phyloP scores from a whole-genome alignment of 106 monocot genomes.

The Dendrobium huoshanense region DNA sequence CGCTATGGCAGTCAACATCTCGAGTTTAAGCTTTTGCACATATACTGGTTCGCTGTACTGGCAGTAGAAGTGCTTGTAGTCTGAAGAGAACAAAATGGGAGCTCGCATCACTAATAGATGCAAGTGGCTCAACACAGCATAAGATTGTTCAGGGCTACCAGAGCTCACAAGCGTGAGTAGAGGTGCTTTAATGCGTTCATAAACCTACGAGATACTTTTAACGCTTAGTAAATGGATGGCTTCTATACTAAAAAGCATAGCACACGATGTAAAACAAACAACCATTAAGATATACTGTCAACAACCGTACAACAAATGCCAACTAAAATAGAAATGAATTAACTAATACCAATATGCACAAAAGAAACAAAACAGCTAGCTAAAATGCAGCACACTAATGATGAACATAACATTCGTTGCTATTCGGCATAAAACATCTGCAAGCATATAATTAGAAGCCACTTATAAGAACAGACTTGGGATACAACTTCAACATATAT shows the following conservation, averaged over 20 bases:
- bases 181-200: slow-evolving; percentile 98
- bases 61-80: slow-evolving; percentile 96
- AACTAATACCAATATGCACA: background rate
- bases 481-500: background rate
- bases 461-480: background rate
- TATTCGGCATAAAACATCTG: background rate
- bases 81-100: slow-evolving; percentile 93
- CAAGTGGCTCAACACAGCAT: slow-evolving; percentile 90
- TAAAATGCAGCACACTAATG: background rate
- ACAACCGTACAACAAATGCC: background rate
- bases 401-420: background rate
- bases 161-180: slow-evolving; percentile 90
- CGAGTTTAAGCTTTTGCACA: slow-evolving; percentile 97
- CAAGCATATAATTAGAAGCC: background rate
- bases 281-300: background rate
- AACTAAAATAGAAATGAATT: background rate
- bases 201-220: slow-evolving; percentile 46
- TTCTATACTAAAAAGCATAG: background rate
- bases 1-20: slow-evolving; percentile 98
- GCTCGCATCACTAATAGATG: slow-evolving; percentile 98
- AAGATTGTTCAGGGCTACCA: slow-evolving; percentile 93
- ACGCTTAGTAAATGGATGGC: background rate
- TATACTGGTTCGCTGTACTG: slow-evolving; percentile 96
- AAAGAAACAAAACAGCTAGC: background rate
- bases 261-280: background rate